Base-by-base conservation (phyloP, 2,329 filamentous ascomycete species). In the Xylariales sp. region DNA sequence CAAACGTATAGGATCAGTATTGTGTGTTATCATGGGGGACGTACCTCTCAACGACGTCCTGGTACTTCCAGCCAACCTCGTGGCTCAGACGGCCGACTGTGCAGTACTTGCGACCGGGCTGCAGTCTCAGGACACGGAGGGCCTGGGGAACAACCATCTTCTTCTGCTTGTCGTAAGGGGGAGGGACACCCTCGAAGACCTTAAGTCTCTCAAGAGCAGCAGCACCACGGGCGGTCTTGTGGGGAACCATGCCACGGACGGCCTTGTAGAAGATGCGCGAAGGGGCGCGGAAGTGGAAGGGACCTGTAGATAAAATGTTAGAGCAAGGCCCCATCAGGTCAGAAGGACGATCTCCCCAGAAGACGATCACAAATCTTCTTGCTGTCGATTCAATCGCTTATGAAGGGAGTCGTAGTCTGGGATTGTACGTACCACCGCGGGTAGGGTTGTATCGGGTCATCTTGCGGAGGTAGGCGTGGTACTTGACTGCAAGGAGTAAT, bases 201-300 rank as follows among this genome's bases (percentile, higher is more conserved):
- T 98, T 98, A 58, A 98, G 87, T 73, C 93, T 86, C 82, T 97
- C 90, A 67, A 98, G 73, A 60, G 93, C 93, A 61, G 91, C 91
- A 61, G 88, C 85, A 74, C 93, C 93, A 66, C 93, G 91, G 69
- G 93, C 83, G 58, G 93, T 98, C 88, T 98, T 98, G 88, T 98
- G 93, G 66, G 93, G 93, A 58, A 98, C 94, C 93, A 98, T 98
- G 71, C 93, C 93, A 71, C 93, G 91, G 75, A 98, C 88, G 67
- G 93, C 89, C 86, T 96, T 95, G 87, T 96, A 98, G 85, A 98
- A 95, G 80, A 98, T 96, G 74, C 94, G 87, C 62, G 90, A 95
- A 51, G 93, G 93, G 60, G 91, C 89, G 69, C 93, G 93, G 89
- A 96, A 97, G 78, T 98, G 93, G 89, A 97, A 98, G 72, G 93